Base-by-base conservation (phyloP, 208 protist genomes). In the Trypanosoma avium region DNA sequence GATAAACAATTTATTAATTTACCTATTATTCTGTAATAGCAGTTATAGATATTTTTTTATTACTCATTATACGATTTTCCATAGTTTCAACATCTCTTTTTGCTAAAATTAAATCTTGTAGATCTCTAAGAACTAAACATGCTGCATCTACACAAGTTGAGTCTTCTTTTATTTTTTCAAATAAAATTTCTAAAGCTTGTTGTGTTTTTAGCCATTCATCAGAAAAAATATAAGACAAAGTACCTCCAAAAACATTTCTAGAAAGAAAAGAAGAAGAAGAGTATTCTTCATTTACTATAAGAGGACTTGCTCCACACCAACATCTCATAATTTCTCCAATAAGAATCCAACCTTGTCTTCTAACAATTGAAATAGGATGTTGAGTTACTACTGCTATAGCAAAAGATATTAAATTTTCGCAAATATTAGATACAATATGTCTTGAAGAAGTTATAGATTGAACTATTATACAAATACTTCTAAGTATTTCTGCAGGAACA, bases 91-190 rank as follows among this genome's bases (percentile, higher is more conserved):
- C 61, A 62, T 80, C 77, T 27, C 62, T 43, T 49, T 73, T 69
- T 35, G 79, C 75, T 29, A 54, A 70, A 3, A 88, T 69, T 19
- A 92, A 56, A 54, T 92, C 85, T 40, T 70, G 73, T 42, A 92
- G 27, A 19, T 70, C 70, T 4, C 77, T 66, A 24, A 91, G 65
- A 19, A 80, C 77, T 46, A 86, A 55, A 17, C 71, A 38, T n/a
- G 79, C 78, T 27, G 81, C 35, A 70, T 84, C 53, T 56, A 60
- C 21, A 71, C 49, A 60, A 78, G 29, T 26, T 71, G 54, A 54
- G 49, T 82, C 74, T 32, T 72, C 66, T 15, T 67, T 65, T 45
- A 67, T 63, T 36, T 65, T 61, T 49, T 77, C 72, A 42, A 88
- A 79, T 29, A 82, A 42, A 42, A 55, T 54, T 6, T 69, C 67